Evolutionary conservation across 1,139 yeast genomes (phyloP), one percentile per base, ranked within the genome.

Genomic region (Taphrina flavorubra): DNA sequence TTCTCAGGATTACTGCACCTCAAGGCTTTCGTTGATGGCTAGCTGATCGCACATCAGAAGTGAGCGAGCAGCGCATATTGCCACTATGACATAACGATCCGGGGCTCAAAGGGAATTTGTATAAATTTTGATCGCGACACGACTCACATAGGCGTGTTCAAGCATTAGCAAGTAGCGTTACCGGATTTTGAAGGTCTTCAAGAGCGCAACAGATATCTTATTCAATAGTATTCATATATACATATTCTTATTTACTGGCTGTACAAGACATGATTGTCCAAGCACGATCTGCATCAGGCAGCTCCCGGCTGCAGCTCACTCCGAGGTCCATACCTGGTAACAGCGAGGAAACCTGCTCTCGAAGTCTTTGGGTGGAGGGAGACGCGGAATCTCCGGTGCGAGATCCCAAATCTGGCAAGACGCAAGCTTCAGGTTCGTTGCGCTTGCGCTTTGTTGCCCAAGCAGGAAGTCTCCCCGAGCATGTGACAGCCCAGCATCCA

Each of bases 21-120:
- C 39, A 58, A 58, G 31, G 62, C 62, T 6, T 58, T 44, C 46
- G 62, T 58, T 6, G 62, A 58, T 31, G 62, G 44, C 13, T 49
- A 49, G 36, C 36, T 20, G 8, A 49, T 14, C 2, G 31, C 4
- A 25, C 31, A 25, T 25, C 31, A 25, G 31, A 25, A 25, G 31
- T 25, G 31, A 25, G 31, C 4, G 31, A 25, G 31, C 31, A 25
- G 31, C 4, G 31, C 31, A 25, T 25, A 25, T 25, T 25, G 31
- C 31, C 4, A 25, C 31, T 25, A 25, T 2, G 2, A n/a, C 2
- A 14, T 44, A 44, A 18, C 13, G 47, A 44, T 10, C n/a, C 16
- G 18, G 18, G 47, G n/a, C 18, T 7, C n/a, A 13, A 7, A 2
- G 47, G 47, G 47, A 7, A 44, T 10, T 2, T 44, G 47, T 44